A percentile compares a stretch with the other conserved stretches of the same genome.
phyloP scores from a whole-genome alignment of 2,329 filamentous ascomycete genomes.

The Rosellinia necatrix region DNA sequence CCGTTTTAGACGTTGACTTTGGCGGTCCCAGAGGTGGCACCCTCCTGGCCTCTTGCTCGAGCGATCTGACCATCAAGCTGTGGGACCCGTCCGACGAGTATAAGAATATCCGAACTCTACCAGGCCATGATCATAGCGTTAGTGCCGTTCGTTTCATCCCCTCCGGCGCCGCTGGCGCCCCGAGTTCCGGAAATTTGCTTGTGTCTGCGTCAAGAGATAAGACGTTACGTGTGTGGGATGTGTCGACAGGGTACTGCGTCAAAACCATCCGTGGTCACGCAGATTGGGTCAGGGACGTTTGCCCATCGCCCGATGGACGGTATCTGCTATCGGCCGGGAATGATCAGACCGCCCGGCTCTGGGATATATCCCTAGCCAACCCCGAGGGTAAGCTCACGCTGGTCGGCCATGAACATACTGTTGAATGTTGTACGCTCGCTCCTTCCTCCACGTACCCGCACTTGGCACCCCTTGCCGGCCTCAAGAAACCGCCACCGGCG shows the following conservation, averaged over 20 bases:
- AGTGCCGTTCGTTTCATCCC: constrained; percentile 88
- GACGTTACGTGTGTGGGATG: constrained; percentile 87
- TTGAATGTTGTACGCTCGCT: constrained; percentile 86
- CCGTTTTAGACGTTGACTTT: constrained; percentile 87
- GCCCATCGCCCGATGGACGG: constrained; percentile 79
- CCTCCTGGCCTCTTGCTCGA: constrained; percentile 81
- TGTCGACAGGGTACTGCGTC: constrained; percentile 88
- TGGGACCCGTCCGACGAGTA: constrained; percentile 94
- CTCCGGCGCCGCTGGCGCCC: constrained; percentile 76
- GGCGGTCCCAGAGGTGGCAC: constrained; percentile 82
- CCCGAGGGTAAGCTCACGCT: constrained; percentile 79
- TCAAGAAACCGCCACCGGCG: constrained; percentile 79
- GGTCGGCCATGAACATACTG: constrained; percentile 82
- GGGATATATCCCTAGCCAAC: constrained; percentile 75
- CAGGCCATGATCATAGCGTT: constrained; percentile 90
- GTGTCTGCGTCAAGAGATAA: constrained; percentile 87
- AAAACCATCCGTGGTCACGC: constrained; percentile 85
- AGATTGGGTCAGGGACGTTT: constrained; percentile 91
- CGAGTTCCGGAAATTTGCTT: constrained; percentile 80
- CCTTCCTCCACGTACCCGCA: constrained; percentile 79
- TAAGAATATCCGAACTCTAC: constrained; percentile 90
- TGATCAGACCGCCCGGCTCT: constrained; percentile 80
- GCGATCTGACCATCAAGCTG: constrained; percentile 89
- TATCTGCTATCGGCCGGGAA: constrained; percentile 83
- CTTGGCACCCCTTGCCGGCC: constrained; percentile 74